Percentiles rank a stretch among this genome's conserved stretches.
These are phyloP conservation scores for Gloeopeniophorella convolvens DNA, from an alignment of 768 basidiomycete species.

Conservation along the genomic window DNA sequence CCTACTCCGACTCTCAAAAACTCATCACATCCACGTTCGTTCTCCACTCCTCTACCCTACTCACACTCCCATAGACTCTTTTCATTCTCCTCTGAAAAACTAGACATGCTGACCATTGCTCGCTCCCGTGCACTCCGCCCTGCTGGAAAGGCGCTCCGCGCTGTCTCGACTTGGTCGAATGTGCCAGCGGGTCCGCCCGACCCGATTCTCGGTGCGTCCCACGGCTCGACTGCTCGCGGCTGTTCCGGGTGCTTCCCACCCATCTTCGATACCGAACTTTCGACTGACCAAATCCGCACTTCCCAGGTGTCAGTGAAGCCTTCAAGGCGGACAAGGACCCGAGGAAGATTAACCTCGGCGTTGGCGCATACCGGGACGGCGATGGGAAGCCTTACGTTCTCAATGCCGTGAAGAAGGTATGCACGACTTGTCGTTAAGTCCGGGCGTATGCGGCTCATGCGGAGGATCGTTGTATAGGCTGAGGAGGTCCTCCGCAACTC, in stretches of 20 bases:
- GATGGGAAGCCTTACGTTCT: conserved; percentile 94
- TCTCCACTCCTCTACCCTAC: conserved; percentile 16
- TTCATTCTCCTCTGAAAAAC: conserved; percentile 25
- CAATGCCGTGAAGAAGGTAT: conserved; percentile 79
- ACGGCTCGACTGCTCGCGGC: neutral
- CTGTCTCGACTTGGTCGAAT: conserved; percentile 68
- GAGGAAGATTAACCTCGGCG: conserved; percentile 95
- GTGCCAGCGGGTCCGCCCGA: conserved; percentile 89
- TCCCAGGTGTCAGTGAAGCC: conserved; percentile 81
- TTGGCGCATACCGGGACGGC: conserved; percentile 93
- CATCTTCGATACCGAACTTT: neutral
- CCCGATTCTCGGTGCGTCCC: conserved; percentile 74
- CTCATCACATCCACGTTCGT: conserved; percentile 4
- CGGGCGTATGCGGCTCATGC: conserved; percentile 1
- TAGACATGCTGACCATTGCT: conserved; percentile 34
- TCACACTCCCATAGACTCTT: conserved; percentile 24
- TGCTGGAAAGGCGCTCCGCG: conserved; percentile 35
- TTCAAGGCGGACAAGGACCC: conserved; percentile 94
- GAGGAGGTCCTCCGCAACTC: conserved; percentile 63
- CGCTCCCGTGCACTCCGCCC: conserved; percentile 44
- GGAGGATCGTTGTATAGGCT: conserved; percentile 42
- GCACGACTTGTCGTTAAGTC: neutral
- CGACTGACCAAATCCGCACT: neutral
- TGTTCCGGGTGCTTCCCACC: neutral
- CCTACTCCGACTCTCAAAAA: neutral